phyloP scores from a whole-genome alignment of 202 grass and related monocot genomes.

The Elaeis oleifera region DNA sequence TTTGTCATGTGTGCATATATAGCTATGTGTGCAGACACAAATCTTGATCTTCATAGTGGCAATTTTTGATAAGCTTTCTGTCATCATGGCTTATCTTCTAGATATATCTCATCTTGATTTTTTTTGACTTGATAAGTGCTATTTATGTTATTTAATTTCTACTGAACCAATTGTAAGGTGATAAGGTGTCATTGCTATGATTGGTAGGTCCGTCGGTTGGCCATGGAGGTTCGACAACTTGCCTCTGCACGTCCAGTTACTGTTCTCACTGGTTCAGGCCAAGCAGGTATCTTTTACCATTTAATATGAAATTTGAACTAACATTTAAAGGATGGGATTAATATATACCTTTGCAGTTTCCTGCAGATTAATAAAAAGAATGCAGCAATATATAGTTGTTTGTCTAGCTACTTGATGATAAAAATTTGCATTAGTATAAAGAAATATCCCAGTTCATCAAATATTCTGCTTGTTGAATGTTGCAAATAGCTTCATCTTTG shows the following conservation, averaged over 20 bases:
- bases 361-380: too few relatives aligned
- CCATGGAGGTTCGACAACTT: conserved; percentile 57
- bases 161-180: too few relatives aligned
- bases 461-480: too few relatives aligned
- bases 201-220: conserved; percentile 51
- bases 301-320: neutral
- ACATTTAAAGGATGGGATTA: too few relatives aligned
- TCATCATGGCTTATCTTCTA: too few relatives aligned
- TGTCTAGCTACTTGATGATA: neutral
- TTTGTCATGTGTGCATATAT: neutral
- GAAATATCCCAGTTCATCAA: neutral
- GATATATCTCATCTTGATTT: too few relatives aligned
- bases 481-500: too few relatives aligned
- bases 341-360: too few relatives aligned
- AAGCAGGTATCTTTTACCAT: conserved; percentile 52
- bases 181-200: conserved; percentile 2
- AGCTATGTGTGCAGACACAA: neutral
- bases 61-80: too few relatives aligned
- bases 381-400: neutral
- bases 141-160: too few relatives aligned
- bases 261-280: conserved; percentile 61
- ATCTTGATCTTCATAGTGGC: too few relatives aligned
- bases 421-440: neutral
- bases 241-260: conserved; percentile 47
- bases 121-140: too few relatives aligned